A percentile compares a stretch with the other conserved stretches of the same genome.
Evolutionary conservation across 495 filamentous ascomycete species (phyloP).

Genomic region (Hypoxylon trugodes): DNA sequence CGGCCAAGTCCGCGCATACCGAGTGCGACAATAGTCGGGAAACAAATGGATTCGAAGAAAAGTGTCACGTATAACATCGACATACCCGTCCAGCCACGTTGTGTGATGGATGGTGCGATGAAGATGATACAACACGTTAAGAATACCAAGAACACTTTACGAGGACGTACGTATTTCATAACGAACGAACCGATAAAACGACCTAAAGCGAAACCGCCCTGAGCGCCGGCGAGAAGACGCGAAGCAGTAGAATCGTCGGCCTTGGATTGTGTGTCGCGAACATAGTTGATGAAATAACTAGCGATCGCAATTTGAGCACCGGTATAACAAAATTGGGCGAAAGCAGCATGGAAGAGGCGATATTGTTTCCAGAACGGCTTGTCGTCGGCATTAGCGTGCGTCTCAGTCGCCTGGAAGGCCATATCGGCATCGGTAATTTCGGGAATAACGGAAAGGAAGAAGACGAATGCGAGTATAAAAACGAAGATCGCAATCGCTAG

Average conservation of each 20-base stretch:
- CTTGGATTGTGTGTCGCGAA: conserved; percentile 40
- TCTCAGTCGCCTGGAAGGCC: conserved; percentile 59
- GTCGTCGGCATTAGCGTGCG: conserved; percentile 51
- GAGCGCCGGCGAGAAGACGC: conserved; percentile 67
- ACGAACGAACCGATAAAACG: conserved; percentile 66
- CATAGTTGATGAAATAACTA: conserved; percentile 57
- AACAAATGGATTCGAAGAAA: conserved; percentile 74
- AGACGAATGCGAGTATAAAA: conserved; percentile 68
- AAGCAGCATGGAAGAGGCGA: conserved; percentile 70
- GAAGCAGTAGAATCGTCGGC: conserved; percentile 36
- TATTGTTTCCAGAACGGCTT: conserved; percentile 69
- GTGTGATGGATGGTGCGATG: conserved; percentile 61
- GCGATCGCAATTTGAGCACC: conserved; percentile 74
- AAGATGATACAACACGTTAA: conserved; percentile 65
- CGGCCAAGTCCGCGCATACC: conserved; percentile 72
- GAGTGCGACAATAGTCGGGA: conserved; percentile 75
- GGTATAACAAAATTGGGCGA: conserved; percentile 76
- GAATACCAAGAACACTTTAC: conserved; percentile 61
- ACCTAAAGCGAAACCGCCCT: conserved; percentile 71
- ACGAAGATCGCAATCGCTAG: conserved; percentile 76
- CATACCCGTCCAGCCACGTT: conserved; percentile 61
- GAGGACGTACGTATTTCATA: conserved; percentile 62
- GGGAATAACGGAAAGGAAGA: conserved; percentile 70
- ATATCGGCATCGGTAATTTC: conserved; percentile 81
- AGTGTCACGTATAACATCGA: conserved; percentile 69